Evolutionary conservation across 2,329 filamentous ascomycete species (phyloP), one percentile per base, ranked within the genome.

Genomic region (Xylariaceae sp.): DNA sequence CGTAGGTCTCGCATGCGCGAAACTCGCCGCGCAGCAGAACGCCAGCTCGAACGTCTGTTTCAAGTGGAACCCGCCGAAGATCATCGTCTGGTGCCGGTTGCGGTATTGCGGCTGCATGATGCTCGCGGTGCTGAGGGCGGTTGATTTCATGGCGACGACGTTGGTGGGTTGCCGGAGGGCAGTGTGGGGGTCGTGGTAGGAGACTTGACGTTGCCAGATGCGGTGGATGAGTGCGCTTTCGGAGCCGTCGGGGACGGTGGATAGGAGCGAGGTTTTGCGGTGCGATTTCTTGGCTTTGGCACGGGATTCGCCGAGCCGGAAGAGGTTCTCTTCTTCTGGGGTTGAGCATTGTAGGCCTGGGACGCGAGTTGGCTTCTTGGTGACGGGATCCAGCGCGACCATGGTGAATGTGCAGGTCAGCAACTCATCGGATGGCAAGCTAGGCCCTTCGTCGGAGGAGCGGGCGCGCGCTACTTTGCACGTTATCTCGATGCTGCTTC

Each of bases 21-120:
- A 86, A 7, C 80, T 80, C 1, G 85, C 83, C 1, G 83, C 84
- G 58, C 83, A 86, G 62, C 83, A 87, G 66, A 88, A 89, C 2
- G 85, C 85, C 6, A 88, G 73, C 65, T 89, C 85, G 56, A 88
- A 88, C 0, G 83, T 85, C 58, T 86, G 81, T 60, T 86, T 86
- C 10, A 89, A 71, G 10, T 88, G 75, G 61, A 84, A 88, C 12
- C 85, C 85, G 41, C 85, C 85, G 57, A 88, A 89, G 44, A 89
- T 86, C 84, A 88, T 87, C 63, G 85, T 86, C 57, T 85, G 82
- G 64, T 88, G 83, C 2, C 67, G 62, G 52, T 68, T 68, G 21
- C 66, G 59, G 47, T 67, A 67, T 47, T 68, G 83, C 0, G 85
- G 85, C 61, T 88, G 84, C 85, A 88, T 88, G 53, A 89, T 86